Conservation (phyloP, 352 stramenopile genomes). For the Globisporangium canariense region DNA sequence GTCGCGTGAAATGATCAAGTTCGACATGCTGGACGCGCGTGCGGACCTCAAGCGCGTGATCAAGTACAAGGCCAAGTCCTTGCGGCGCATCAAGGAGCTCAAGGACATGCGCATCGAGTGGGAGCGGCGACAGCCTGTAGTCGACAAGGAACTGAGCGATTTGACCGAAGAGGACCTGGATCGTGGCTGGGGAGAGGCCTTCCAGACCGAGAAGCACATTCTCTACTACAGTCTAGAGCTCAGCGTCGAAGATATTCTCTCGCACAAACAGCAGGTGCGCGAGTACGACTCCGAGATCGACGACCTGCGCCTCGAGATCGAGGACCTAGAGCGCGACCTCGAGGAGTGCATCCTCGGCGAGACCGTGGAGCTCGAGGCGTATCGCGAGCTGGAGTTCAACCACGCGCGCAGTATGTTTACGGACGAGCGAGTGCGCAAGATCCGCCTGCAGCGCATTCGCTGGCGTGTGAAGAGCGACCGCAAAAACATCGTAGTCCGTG, state of each 20-base stretch:
- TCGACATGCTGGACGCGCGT: conserved; percentile 63
- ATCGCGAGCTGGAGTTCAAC: conserved; percentile 53
- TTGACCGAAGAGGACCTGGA: conserved; percentile 72
- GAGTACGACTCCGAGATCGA: conserved; percentile 77
- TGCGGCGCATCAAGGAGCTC: conserved; percentile 69
- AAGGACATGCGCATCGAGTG: conserved; percentile 80
- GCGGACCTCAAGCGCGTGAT: conserved; percentile 62
- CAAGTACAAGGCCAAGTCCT: conserved; percentile 71
- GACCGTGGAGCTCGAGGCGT: conserved; percentile 58
- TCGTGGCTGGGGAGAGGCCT: conserved; percentile 74
- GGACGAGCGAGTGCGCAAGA: conserved; percentile 27
- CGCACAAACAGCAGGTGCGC: conserved; percentile 50
- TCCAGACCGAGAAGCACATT: conserved; percentile 72
- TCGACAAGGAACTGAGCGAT: conserved; percentile 64
- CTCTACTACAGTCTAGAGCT: conserved; percentile 65
- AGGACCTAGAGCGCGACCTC: conserved; percentile 76
- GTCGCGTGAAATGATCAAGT: conserved; percentile 62
- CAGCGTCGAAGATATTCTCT: conserved; percentile 75
- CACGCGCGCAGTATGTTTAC: conserved; percentile 42
- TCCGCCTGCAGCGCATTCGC: conserved; percentile 57
- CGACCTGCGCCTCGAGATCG: conserved; percentile 60
- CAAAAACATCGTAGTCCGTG: conserved; percentile 41
- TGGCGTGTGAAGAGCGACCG: conserved; percentile 64
- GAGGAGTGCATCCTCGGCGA: conserved; percentile 67
- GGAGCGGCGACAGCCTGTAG: conserved; percentile 65